Base-by-base conservation (phyloP, 495 filamentous ascomycete species). In the Annulohypoxylon maeteangense region DNA sequence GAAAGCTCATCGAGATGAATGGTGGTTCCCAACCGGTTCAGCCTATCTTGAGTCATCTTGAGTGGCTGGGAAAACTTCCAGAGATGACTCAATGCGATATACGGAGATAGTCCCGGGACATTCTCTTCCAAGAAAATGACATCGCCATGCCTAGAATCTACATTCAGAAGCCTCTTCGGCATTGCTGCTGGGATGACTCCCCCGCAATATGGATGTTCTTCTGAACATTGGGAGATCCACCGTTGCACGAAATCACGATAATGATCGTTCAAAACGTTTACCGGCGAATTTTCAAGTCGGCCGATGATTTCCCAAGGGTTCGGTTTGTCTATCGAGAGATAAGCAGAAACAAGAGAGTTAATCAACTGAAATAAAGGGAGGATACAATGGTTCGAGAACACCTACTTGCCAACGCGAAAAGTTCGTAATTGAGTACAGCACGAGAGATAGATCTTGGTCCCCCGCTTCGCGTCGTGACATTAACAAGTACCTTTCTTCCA, bases 51-150 rank as follows among this genome's bases (percentile, higher is more conserved):
- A 10, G 50, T 54, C 50, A 54, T 54, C 25, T 54, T 54, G 14
- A 54, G 16, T 7, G 50, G 50, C 50, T 54, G 50, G 1, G 50
- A 54, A 54, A 54, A 54, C n/a, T 54, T 25, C 50, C 50, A 54
- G n/a, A 11, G 18, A 54, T 54, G 50, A 20, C 50, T 54, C 7
- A 54, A 18, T 54, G 50, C 27, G 50, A 54, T 32, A 32, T 54
- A 54, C 27, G 50, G 25, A 31, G 50, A n/a, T 14, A 3, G 50
- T 1, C 12, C 25, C 1, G 27, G 12, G 27, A 54, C 20, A 32
- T 54, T 27, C n/a, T 54, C 23, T 54, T 54, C 50, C 10, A 54
- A 5, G 50, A 16, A 31, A 7, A 54, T 54, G 8, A 54, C 27
- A 6, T 54, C 50, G n/a, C 18, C 22, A 18, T 54, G 18, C 25